Evolutionary conservation across 805 yeast species (phyloP).

Genomic region (Lipomyces chichibuensis): DNA sequence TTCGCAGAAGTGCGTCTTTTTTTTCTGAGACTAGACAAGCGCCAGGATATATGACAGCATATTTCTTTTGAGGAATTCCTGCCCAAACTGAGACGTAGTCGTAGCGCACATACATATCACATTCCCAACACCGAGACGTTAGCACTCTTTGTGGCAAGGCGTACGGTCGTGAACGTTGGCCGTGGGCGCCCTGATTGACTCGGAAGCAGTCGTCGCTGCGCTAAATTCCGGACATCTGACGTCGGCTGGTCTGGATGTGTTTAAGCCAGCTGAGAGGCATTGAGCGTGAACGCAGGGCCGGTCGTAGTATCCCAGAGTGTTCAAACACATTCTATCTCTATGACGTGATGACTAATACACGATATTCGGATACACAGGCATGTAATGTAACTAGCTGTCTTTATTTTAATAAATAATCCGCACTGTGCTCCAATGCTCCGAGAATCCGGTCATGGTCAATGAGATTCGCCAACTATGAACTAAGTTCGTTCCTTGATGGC

Average conservation of each 20-base stretch:
- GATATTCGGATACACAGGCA: neutral
- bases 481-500: neutral
- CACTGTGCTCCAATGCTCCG: neutral
- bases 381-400: neutral
- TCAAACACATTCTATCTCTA: too few relatives aligned
- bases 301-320: neutral
- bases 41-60: constrained; percentile 20
- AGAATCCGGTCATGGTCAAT: neutral
- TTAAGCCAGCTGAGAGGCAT: constrained; percentile 35
- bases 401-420: neutral
- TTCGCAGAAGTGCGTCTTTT: too few relatives aligned
- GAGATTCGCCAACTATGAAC: neutral
- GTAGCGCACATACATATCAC: constrained; percentile 55
- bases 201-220: constrained; percentile 51
- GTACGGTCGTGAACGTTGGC: constrained; percentile 60
- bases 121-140: constrained; percentile 51
- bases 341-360: too few relatives aligned
- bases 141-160: constrained; percentile 56
- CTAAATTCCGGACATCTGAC: constrained; percentile 56
- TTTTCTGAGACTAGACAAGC: too few relatives aligned
- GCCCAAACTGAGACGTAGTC: constrained; percentile 53
- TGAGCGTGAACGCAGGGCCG: neutral
- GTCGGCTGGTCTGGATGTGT: constrained; percentile 61
- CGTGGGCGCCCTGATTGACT: constrained; percentile 66
- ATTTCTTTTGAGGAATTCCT: constrained; percentile 55